phyloP scores from a whole-genome alignment of 805 yeast genomes.

The Saccharomycopsis javanensis region DNA sequence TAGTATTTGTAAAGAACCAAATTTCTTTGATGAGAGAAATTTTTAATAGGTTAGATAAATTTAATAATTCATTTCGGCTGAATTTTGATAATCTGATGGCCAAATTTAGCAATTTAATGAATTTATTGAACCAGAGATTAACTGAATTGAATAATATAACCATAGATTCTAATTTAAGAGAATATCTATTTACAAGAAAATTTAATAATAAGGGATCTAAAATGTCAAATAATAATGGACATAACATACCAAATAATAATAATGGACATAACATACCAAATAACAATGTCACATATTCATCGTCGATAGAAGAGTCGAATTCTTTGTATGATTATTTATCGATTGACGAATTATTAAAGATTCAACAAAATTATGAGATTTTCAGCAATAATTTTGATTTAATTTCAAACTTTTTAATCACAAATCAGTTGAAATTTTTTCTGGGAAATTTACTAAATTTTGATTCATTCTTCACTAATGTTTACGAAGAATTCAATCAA shows the following conservation, averaged over 20 bases:
- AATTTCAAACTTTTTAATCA: conserved; percentile 4
- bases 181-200: not conserved
- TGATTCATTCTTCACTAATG: conserved; percentile 12
- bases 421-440: conserved; percentile 17
- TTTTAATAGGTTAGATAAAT: conserved; percentile 6
- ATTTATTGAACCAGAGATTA: conserved; percentile 6
- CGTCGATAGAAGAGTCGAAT: not conserved
- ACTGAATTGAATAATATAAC: conserved; percentile 13
- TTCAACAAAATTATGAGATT: conserved; percentile 17
- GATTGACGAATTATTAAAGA: conserved; percentile 16
- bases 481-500: conserved; percentile 12
- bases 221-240: not conserved
- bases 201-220: not conserved
- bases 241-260: not conserved
- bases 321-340: conserved; percentile 17
- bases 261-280: not conserved
- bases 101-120: conserved; percentile 8
- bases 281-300: not conserved
- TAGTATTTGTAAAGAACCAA: conserved; percentile 16
- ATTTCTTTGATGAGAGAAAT: conserved; percentile 14
- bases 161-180: conserved; percentile 5
- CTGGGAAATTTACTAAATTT: conserved; percentile 11
- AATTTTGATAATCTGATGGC: conserved; percentile 10
- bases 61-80: conserved; percentile 11
- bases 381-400: conserved; percentile 5